A percentile compares a stretch with the other conserved stretches of the same genome.
These are phyloP conservation scores for Ehretia macrophylla DNA, from an alignment of 257 asterid genomes.

Conservation along the genomic window DNA sequence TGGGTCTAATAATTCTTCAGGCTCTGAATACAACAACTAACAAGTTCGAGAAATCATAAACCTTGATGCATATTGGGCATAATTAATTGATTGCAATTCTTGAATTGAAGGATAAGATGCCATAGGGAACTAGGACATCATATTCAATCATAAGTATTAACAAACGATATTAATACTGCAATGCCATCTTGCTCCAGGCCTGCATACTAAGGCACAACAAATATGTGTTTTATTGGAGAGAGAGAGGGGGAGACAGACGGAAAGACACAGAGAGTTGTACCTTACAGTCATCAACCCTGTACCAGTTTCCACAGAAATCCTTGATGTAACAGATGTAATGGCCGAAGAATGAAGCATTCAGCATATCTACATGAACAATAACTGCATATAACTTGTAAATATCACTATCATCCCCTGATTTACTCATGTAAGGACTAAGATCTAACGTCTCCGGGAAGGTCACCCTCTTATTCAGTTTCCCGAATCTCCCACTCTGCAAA, in stretches of 20 bases:
- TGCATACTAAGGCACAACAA: too few relatives aligned
- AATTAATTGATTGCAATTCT: too few relatives aligned
- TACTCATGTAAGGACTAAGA: constrained; percentile 78
- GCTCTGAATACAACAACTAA: too few relatives aligned
- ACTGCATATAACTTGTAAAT: constrained; percentile 91
- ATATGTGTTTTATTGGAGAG: too few relatives aligned
- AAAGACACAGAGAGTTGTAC: constrained; percentile 28
- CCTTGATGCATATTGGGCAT: too few relatives aligned
- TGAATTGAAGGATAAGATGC: too few relatives aligned
- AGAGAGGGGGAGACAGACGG: neutral
- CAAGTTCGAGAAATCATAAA: too few relatives aligned
- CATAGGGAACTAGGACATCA: too few relatives aligned
- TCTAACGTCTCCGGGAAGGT: constrained; percentile 80
- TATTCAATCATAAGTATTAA: too few relatives aligned
- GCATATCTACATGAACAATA: constrained; percentile 94
- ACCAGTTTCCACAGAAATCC: constrained; percentile 83
- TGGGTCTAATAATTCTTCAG: too few relatives aligned
- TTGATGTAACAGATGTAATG: constrained; percentile 92
- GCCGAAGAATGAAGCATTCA: constrained; percentile 95
- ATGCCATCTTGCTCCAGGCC: too few relatives aligned
- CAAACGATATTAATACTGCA: too few relatives aligned
- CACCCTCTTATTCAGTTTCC: constrained; percentile 93
- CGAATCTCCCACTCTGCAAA: constrained; percentile 94
- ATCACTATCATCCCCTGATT: constrained; percentile 54
- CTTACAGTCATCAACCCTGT: constrained; percentile 90